These are phyloP conservation scores for Coniochaeta sp. DNA, from an alignment of 2,329 filamentous ascomycete genomes.

Conservation along the genomic window DNA sequence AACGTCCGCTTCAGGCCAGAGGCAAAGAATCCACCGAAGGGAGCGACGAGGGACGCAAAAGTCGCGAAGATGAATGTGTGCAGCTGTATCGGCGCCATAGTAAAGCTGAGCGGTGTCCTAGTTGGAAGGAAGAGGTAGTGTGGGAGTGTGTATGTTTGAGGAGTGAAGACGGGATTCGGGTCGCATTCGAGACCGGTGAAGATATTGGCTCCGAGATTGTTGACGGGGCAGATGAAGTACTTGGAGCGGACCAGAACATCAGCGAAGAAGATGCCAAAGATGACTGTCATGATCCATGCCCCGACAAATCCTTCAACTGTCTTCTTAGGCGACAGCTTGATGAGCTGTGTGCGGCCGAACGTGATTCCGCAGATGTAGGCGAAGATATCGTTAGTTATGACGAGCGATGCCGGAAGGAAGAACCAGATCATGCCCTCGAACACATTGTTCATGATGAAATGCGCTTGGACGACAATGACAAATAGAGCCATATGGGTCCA, in stretches of 20 bases:
- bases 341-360: constrained; percentile 91
- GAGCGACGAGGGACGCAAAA: constrained; percentile 93
- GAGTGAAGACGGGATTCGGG: constrained; percentile 84
- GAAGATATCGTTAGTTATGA: constrained; percentile 98
- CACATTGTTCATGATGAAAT: constrained; percentile 99
- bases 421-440: constrained; percentile 99
- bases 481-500: constrained; percentile 99
- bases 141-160: constrained; percentile 66
- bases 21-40: constrained; percentile 97
- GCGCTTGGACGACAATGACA: constrained; percentile 93
- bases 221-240: constrained; percentile 98
- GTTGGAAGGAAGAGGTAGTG: constrained; percentile 65
- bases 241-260: constrained; percentile 83
- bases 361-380: constrained; percentile 97
- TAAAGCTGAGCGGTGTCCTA: constrained; percentile 53
- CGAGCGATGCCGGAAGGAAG: constrained; percentile 87
- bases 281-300: constrained; percentile 89
- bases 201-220: constrained; percentile 88
- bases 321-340: constrained; percentile 98
- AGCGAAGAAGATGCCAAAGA: constrained; percentile 76
- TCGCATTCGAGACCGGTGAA: constrained; percentile 85
- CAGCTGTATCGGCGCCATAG: constrained; percentile 82
- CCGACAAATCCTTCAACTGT: constrained; percentile 96
- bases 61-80: constrained; percentile 86
- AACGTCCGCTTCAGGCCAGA: constrained; percentile 97